Percentiles rank a stretch among this genome's conserved stretches.
Conservation (phyloP, 805 yeast species). For the Kuraishia piskuri region DNA sequence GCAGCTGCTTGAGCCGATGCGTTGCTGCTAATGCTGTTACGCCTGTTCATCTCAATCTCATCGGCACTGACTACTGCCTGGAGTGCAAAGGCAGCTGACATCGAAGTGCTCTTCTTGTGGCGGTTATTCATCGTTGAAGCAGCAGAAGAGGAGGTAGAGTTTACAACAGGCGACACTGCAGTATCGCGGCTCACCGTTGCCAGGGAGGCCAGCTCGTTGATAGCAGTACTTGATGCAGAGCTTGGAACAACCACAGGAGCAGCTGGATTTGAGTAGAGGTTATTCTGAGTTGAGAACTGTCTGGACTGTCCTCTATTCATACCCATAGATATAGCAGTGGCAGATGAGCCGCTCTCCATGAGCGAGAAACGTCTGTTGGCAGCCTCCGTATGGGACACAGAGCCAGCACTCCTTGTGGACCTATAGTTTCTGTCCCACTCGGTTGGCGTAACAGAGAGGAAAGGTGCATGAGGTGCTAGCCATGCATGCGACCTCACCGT, state of each 20-base stretch:
- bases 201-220: slow-evolving; percentile 3
- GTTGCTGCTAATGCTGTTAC: slow-evolving; percentile 18
- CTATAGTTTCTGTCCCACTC: slow-evolving; percentile 78
- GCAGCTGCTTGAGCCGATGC: neutral
- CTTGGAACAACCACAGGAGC: slow-evolving; percentile 31
- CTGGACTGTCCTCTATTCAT: slow-evolving; percentile 21
- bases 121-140: slow-evolving; percentile 13
- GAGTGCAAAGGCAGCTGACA: slow-evolving; percentile 55
- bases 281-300: slow-evolving; percentile 31
- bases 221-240: neutral
- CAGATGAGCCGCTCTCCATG: slow-evolving; percentile 33
- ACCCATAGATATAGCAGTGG: slow-evolving; percentile 28
- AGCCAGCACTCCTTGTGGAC: slow-evolving; percentile 22
- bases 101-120: slow-evolving; percentile 16
- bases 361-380: slow-evolving; percentile 30
- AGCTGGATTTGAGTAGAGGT: slow-evolving; percentile 43
- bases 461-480: slow-evolving; percentile 77
- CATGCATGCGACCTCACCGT: slow-evolving; percentile 79
- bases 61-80: slow-evolving; percentile 71
- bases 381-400: slow-evolving; percentile 11
- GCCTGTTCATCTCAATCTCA: slow-evolving; percentile 23
- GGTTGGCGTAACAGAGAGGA: slow-evolving; percentile 73
- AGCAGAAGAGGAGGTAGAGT: slow-evolving; percentile 20
- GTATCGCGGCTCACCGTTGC: neutral
- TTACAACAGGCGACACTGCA: slow-evolving; percentile 18